phyloP scores from a whole-genome alignment of 2,329 filamentous ascomycete genomes.

The Aspergillus felis region DNA sequence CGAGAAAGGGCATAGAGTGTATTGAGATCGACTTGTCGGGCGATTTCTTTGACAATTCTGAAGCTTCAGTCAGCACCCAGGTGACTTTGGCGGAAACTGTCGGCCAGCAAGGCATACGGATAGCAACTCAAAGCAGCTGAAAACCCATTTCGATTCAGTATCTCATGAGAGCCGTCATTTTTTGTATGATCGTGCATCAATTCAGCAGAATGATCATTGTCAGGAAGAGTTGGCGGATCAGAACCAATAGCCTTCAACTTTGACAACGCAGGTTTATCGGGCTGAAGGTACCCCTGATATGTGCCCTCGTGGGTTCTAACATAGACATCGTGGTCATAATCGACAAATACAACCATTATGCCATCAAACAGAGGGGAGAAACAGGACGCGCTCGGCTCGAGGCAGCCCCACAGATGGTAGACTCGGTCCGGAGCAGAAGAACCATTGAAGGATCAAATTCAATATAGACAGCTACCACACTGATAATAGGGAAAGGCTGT shows the following conservation, averaged over 20 bases:
- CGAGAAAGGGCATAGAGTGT: conserved; percentile 77
- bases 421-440: not conserved
- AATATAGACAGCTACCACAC: not conserved
- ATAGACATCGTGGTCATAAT: conserved; percentile 38
- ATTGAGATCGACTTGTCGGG: conserved; percentile 77
- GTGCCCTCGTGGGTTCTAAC: conserved; percentile 11
- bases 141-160: conserved; percentile 32
- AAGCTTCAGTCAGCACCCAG: conserved; percentile 15
- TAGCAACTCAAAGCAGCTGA: conserved; percentile 46
- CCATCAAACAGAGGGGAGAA: conserved; percentile 6
- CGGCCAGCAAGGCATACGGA: conserved; percentile 37
- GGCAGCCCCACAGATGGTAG: conserved; percentile 10
- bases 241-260: conserved; percentile 14
- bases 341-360: conserved; percentile 48
- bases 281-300: conserved; percentile 14
- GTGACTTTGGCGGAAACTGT: conserved; percentile 9
- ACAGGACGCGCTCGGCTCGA: conserved; percentile 5
- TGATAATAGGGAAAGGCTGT: not conserved
- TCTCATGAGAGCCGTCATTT: conserved; percentile 4
- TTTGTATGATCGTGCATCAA: not conserved
- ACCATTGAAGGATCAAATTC: conserved; percentile 14
- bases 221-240: conserved; percentile 5
- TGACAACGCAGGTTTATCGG: conserved; percentile 20
- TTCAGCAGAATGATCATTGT: conserved; percentile 8
- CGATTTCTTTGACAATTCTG: conserved; percentile 74